These are phyloP conservation scores for Nannochloropsis gaditana DNA, from an alignment of 108 stramenopile species.

Conservation along the genomic window DNA sequence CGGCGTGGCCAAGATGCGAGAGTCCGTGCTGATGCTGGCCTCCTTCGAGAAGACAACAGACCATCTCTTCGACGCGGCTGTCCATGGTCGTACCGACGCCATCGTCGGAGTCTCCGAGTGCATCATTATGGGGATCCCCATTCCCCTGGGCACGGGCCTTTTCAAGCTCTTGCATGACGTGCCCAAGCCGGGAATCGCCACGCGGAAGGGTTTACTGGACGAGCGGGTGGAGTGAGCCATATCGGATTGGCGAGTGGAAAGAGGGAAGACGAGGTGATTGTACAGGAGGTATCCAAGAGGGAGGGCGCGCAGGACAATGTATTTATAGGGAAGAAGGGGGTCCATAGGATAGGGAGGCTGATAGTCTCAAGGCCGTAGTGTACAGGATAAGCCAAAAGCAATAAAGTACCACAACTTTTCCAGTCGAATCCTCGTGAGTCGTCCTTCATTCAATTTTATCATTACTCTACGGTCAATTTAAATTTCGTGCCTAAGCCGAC, in stretches of 20 bases:
- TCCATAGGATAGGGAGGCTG: background rate
- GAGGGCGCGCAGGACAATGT: background rate
- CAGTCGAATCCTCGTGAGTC: too few relatives aligned
- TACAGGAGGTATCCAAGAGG: background rate
- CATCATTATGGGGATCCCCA: conserved; percentile 99
- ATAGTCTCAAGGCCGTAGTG: background rate
- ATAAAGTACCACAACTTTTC: background rate
- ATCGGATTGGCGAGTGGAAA: background rate
- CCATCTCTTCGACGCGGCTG: conserved; percentile 97
- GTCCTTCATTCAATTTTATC: too few relatives aligned
- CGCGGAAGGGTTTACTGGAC: background rate
- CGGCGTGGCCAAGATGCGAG: conserved; percentile 97
- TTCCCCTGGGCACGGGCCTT: conserved; percentile 90
- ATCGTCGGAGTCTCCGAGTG: conserved; percentile 98
- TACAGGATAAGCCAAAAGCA: background rate
- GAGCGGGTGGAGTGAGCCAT: background rate
- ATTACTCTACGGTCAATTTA: too few relatives aligned
- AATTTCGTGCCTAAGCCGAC: too few relatives aligned
- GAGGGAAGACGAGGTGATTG: background rate
- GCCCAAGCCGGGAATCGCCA: conserved; percentile 19
- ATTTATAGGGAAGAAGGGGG: background rate
- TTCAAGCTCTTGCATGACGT: conserved; percentile 70
- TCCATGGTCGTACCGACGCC: conserved; percentile 82
- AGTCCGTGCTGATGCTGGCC: conserved; percentile 94
- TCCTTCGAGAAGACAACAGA: conserved; percentile 99